Evolutionary conservation across 768 basidiomycete genomes (phyloP).

Genomic region (Amanita pseudoporphyria): DNA sequence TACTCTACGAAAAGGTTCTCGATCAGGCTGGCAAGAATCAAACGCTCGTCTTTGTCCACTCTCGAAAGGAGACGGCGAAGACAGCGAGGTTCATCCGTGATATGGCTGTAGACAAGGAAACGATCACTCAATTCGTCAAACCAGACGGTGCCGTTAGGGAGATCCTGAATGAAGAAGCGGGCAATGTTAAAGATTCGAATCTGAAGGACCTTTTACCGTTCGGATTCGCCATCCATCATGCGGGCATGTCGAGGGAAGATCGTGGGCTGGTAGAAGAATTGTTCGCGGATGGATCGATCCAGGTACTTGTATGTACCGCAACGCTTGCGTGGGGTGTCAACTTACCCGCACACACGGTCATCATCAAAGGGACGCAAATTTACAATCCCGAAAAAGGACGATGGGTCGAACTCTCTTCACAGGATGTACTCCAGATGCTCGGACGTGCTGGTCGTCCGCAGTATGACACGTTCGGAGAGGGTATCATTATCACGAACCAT

Average conservation of each 20-base stretch:
- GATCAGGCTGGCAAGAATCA: constrained; percentile 87
- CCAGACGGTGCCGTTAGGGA: constrained; percentile 88
- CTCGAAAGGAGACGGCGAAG: constrained; percentile 96
- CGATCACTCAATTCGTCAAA: constrained; percentile 91
- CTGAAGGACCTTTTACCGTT: constrained; percentile 88
- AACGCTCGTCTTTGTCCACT: constrained; percentile 95
- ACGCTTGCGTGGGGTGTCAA: constrained; percentile 99
- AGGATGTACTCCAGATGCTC: constrained; percentile 98
- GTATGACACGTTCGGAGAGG: constrained; percentile 95
- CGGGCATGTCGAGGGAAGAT: constrained; percentile 90
- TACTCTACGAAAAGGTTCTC: constrained; percentile 97
- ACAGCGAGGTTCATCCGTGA: constrained; percentile 93
- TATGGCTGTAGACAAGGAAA: constrained; percentile 93
- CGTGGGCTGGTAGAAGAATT: constrained; percentile 89
- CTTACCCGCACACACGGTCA: constrained; percentile 92
- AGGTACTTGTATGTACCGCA: constrained; percentile 94
- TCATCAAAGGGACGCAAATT: constrained; percentile 99
- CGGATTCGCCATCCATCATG: constrained; percentile 96
- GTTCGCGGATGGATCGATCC: constrained; percentile 85
- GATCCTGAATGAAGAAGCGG: constrained; percentile 78
- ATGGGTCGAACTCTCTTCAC: constrained; percentile 92
- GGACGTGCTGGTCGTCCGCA: constrained; percentile 96
- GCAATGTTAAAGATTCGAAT: constrained; percentile 73
- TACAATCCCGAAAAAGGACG: constrained; percentile 98
- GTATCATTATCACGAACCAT: constrained; percentile 98